Conservation (phyloP, 2,329 filamentous ascomycete genomes). For the Fusarium lyarnte region DNA sequence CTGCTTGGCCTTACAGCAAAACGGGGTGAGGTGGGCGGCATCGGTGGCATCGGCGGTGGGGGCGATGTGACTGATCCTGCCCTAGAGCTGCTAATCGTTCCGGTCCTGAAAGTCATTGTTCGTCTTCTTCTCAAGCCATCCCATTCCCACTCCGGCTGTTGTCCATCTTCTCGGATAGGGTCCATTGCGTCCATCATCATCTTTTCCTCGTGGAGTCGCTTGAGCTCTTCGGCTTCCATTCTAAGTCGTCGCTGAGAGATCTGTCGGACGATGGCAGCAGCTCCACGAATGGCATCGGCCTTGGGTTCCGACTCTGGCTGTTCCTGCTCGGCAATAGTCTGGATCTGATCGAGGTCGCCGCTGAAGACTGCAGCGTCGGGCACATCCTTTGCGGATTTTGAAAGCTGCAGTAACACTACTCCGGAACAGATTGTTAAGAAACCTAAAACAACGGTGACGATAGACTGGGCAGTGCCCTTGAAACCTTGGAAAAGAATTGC, state of each 20-base stretch:
- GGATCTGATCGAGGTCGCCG: conserved; percentile 93
- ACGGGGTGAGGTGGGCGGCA: conserved; percentile 42
- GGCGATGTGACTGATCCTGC: conserved; percentile 43
- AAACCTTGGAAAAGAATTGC: conserved; percentile 93
- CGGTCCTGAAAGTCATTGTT: conserved; percentile 55
- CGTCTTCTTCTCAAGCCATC: conserved; percentile 84
- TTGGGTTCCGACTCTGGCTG: conserved; percentile 97
- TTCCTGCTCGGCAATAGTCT: conserved; percentile 93
- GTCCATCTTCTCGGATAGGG: conserved; percentile 77
- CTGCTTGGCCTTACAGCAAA: conserved; percentile 33
- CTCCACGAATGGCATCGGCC: conserved; percentile 92
- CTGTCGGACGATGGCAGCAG: conserved; percentile 86
- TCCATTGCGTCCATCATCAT: conserved; percentile 73
- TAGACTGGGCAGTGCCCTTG: conserved; percentile 82
- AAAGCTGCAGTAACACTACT: conserved; percentile 92
- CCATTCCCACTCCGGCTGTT: conserved; percentile 79
- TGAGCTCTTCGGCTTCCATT: conserved; percentile 82
- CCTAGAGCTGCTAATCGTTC: conserved; percentile 45
- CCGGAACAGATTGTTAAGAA: conserved; percentile 95
- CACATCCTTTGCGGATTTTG: conserved; percentile 97
- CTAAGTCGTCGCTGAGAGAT: conserved; percentile 80
- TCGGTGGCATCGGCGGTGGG: conserved; percentile 39
- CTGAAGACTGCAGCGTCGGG: conserved; percentile 92
- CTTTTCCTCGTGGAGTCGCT: conserved; percentile 82
- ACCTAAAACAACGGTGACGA: conserved; percentile 89